Percentiles rank a stretch among this genome's conserved stretches.
phyloP scores from a whole-genome alignment of 768 basidiomycete species.

The Boletus patriciae region DNA sequence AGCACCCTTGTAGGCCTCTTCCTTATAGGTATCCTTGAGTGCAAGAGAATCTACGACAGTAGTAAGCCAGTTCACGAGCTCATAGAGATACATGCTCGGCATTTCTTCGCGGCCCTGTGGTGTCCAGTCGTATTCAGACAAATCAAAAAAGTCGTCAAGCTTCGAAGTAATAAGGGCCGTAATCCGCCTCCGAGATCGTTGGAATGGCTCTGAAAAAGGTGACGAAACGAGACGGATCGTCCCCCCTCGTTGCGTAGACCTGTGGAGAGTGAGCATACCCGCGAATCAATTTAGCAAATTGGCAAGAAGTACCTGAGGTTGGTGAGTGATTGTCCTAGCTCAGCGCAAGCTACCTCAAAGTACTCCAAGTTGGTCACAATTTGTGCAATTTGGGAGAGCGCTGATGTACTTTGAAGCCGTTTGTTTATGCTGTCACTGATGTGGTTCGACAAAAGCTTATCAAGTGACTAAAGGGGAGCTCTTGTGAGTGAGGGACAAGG shows the following conservation, averaged over 20 bases:
- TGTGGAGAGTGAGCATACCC: conserved; percentile 32
- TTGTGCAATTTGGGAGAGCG: conserved; percentile 88
- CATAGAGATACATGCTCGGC: conserved; percentile 93
- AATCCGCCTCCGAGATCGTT: conserved; percentile 71
- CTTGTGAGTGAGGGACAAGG: conserved; percentile 4
- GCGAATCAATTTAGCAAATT: neutral
- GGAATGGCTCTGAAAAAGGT: conserved; percentile 70
- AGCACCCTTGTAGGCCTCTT: conserved; percentile 86
- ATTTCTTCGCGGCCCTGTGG: conserved; percentile 66
- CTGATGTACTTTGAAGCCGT: conserved; percentile 71
- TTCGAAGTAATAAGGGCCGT: conserved; percentile 84
- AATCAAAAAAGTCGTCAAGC: conserved; percentile 92
- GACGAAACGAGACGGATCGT: conserved; percentile 65
- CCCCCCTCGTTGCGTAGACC: conserved; percentile 82
- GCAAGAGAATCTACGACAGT: conserved; percentile 90
- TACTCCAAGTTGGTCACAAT: conserved; percentile 92
- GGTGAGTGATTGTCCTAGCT: conserved; percentile 82
- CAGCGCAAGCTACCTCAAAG: conserved; percentile 80
- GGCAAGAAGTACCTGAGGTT: conserved; percentile 62
- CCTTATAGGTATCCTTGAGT: conserved; percentile 83
- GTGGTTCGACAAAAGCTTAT: conserved; percentile 72
- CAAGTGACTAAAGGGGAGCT: conserved; percentile 63
- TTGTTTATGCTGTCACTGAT: conserved; percentile 76
- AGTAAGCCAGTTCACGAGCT: conserved; percentile 93
- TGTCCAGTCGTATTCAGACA: conserved; percentile 95